Evolutionary conservation across 1,284 basidiomycete species (phyloP).

Genomic region (Stygiomarasmius scandens): DNA sequence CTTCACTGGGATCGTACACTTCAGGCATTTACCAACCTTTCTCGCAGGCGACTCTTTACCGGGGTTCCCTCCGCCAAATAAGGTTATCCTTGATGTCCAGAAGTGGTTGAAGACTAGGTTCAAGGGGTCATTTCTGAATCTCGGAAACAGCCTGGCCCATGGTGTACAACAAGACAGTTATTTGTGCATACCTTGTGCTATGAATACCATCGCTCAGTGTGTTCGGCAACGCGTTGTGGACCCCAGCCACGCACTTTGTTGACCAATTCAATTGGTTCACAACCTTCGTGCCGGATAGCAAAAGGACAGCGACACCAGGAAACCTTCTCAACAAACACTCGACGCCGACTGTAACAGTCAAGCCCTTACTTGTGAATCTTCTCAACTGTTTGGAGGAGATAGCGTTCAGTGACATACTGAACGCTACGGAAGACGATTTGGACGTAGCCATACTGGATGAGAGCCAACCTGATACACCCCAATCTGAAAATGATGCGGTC

Average conservation of each 20-base stretch:
- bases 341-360: too few relatives aligned
- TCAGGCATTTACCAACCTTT: not conserved
- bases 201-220: conserved; percentile 2
- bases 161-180: not conserved
- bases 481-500: too few relatives aligned
- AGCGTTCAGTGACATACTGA: too few relatives aligned
- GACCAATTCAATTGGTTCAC: conserved; percentile 1
- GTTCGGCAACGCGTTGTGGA: not conserved
- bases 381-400: too few relatives aligned
- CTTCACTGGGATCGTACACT: not conserved
- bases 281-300: too few relatives aligned
- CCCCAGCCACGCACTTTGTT: not conserved
- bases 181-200: not conserved
- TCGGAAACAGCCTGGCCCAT: not conserved
- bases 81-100: not conserved
- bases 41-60: not conserved
- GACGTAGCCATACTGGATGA: too few relatives aligned
- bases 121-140: not conserved
- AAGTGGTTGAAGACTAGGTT: not conserved
- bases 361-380: too few relatives aligned
- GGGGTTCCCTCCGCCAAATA: not conserved
- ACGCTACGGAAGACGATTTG: too few relatives aligned
- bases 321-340: too few relatives aligned
- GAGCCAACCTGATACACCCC: too few relatives aligned
- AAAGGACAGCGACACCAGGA: too few relatives aligned